Percentiles rank a stretch among this genome's conserved stretches.
These are phyloP conservation scores for Acanthochlamys bracteata DNA, from an alignment of 106 monocot species.

Conservation along the genomic window DNA sequence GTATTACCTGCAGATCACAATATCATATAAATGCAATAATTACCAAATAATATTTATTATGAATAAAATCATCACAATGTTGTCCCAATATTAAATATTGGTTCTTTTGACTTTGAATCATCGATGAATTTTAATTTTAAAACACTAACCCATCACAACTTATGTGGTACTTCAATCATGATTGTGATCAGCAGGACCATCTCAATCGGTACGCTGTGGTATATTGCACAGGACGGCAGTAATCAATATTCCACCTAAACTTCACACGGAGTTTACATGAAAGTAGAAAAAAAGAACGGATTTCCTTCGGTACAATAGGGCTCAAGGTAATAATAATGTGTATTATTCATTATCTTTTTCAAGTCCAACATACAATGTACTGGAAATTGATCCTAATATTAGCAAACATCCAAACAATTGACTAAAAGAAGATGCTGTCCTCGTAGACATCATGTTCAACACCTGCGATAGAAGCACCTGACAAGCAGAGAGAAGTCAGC, in stretches of 20 bases:
- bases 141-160: no score
- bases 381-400: conserved; percentile 29
- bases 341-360: conserved; percentile 27
- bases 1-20: no score
- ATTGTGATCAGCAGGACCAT: background rate
- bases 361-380: conserved; percentile 24
- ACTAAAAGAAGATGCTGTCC: conserved; percentile 16
- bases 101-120: no score
- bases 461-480: conserved; percentile 26
- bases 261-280: background rate
- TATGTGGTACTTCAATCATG: no score
- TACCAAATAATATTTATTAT: no score
- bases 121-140: no score
- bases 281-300: background rate
- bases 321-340: background rate
- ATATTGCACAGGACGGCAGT: background rate
- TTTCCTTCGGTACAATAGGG: no score
- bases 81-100: no score
- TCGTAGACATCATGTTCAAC: conserved; percentile 21
- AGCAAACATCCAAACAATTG: conserved; percentile 31
- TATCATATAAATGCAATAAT: no score
- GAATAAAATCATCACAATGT: no score
- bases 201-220: background rate
- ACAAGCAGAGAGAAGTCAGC: background rate
- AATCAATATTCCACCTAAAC: background rate